phyloP scores from a whole-genome alignment of 768 basidiomycete genomes.

The Rhizopogon roseolus region DNA sequence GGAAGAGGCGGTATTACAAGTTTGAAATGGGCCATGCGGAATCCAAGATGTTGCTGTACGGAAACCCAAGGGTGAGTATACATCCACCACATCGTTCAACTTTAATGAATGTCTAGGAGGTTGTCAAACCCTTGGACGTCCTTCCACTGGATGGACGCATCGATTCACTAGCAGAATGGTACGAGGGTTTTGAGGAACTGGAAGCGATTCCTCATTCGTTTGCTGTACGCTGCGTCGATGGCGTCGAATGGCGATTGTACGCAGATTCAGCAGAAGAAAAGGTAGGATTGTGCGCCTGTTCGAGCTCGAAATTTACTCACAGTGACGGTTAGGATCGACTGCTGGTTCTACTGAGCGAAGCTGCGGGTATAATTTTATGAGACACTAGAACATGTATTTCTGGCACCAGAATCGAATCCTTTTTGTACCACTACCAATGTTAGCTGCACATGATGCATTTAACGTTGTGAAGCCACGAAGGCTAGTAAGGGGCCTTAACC shows the following conservation, averaged over 20 bases:
- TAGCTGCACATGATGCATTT: neutral
- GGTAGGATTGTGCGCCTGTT: constrained; percentile 23
- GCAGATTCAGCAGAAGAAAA: constrained; percentile 63
- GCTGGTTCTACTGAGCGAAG: constrained; percentile 24
- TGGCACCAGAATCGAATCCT: neutral
- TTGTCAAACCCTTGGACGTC: constrained; percentile 21
- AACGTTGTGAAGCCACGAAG: too few species aligned
- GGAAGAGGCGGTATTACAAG: constrained; percentile 65
- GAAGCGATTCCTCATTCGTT: constrained; percentile 64
- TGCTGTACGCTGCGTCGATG: constrained; percentile 55
- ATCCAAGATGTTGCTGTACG: constrained; percentile 39
- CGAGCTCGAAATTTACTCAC: neutral
- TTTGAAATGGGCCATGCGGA: constrained; percentile 37
- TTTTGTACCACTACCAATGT: neutral
- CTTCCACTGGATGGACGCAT: constrained; percentile 45
- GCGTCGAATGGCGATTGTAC: constrained; percentile 51
- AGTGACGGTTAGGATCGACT: constrained; percentile 16
- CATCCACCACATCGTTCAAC: neutral
- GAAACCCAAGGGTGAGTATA: constrained; percentile 43
- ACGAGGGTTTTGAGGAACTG: constrained; percentile 64
- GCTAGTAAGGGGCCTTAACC: too few species aligned
- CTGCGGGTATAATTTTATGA: constrained; percentile 23
- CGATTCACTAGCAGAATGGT: constrained; percentile 51
- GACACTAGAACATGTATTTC: neutral
- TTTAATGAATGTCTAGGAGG: constrained; percentile 21